Evolutionary conservation across 2,329 filamentous ascomycete genomes (phyloP).

Genomic region (Neobulgaria alba): DNA sequence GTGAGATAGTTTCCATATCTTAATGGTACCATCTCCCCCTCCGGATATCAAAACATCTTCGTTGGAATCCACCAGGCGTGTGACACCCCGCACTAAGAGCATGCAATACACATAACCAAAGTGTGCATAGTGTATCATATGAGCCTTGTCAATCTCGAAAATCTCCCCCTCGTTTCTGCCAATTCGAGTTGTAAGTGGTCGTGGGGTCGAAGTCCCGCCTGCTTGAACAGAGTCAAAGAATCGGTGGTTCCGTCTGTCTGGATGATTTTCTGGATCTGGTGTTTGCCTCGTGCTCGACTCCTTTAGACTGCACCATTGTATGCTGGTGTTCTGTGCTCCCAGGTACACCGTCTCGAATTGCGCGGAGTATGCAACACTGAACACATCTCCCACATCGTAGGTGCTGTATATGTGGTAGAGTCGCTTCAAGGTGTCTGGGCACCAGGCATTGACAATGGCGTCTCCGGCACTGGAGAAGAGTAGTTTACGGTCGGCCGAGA

Average conservation of each 20-base stretch:
- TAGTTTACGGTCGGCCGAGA: conserved; percentile 63
- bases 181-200: conserved; percentile 40
- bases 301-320: conserved; percentile 81
- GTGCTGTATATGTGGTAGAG: conserved; percentile 87
- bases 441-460: conserved; percentile 92
- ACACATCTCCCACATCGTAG: conserved; percentile 92
- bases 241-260: conserved; percentile 67
- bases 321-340: conserved; percentile 87
- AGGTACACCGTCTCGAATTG: conserved; percentile 77
- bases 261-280: conserved; percentile 59
- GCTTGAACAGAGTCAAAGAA: conserved; percentile 94
- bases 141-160: conserved; percentile 72
- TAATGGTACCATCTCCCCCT: conserved; percentile 88
- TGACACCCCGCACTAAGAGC: conserved; percentile 68
- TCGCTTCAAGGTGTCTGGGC: conserved; percentile 63
- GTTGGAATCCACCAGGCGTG: conserved; percentile 57
- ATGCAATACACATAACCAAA: conserved; percentile 96
- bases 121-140: conserved; percentile 84
- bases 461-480: conserved; percentile 92
- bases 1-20: conserved; percentile 69
- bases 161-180: conserved; percentile 50
- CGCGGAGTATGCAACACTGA: conserved; percentile 83
- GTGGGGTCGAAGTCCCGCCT: conserved; percentile 67
- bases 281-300: conserved; percentile 51
- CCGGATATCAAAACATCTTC: conserved; percentile 83